Evolutionary conservation across 306 rosid species (phyloP), one percentile per base, ranked within the genome.

Genomic region (Fragaria ananassa): DNA sequence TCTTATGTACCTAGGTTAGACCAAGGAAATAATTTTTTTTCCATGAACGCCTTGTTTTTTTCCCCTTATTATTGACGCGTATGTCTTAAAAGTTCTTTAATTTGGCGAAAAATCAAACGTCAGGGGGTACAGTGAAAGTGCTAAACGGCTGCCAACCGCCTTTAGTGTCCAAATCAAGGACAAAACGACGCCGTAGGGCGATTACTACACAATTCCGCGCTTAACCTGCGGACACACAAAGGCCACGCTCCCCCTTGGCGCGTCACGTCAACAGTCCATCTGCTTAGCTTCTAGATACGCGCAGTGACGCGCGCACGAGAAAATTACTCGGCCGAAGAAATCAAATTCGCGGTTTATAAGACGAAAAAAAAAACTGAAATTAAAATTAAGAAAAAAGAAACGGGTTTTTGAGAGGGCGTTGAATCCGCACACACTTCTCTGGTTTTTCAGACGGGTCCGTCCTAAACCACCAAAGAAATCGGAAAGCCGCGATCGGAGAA

Each of bases 351-450:
- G 74, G 57, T 29, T 70, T 51, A 58, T 6, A 7, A 10, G 11
- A 27, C 27, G 27, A 27, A 27, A 27, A 70, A 58, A 35, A 17
- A 62, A 34, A 6, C 11, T 8, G 0, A 27, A 74, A 37, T 17
- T 34, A 61, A 49, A 61, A 77, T 62, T 8, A 13, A 12, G 6
- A 1, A 45, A 13, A 44, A 65, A 68, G 18, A 64, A 6, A 41
- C 70, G 27, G 76, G 21, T 6, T 57, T 61, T 12, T 47, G 74
- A 27, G 53, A 46, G 81, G 68, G 78, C 45, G 80, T 73, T 80
- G 84, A 68, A 51, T 50, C 65, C 81, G 75, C 56, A 45, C 56
- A 45, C 74, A 70, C 60, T 42, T 3, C 83, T 77, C 61, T 54
- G 80, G 77, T 68, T 78, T 78, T 25, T 3, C 45, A 8, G 66